Evolutionary conservation across 371 early-diverging fungal genomes (phyloP), one percentile per base, ranked within the genome.

Genomic region (Mortierella sp.): DNA sequence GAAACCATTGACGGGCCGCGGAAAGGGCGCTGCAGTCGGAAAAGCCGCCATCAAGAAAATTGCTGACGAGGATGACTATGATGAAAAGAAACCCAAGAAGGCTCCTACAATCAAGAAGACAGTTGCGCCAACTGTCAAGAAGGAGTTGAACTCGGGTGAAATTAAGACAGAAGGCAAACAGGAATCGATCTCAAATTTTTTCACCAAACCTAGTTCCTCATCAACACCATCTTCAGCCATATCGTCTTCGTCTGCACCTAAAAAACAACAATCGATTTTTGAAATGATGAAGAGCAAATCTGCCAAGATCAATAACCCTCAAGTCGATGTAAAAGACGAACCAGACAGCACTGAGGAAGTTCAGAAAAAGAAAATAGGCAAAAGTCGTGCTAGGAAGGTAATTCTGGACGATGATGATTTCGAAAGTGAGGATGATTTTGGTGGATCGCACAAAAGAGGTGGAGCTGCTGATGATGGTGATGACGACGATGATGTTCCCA

Each of bases 261-360:
- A 81, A 63, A 83, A 83, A 47, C 78, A 64, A 40, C 82, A 54
- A 35, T 61, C 62, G 60, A 68, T 70, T 35, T 22, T 68, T 31
- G 83, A 64, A 59, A 85, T 72, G 86, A 83, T 55, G 85, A 84
- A 66, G 72, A 68, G 10, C 51, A 78, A 64, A 32, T 15, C 31
- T 37, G 8, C 5, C 43, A 23, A 15, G 19, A 37, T 19, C 17
- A 32, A 40, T 10, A n/a, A 3, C 12, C 31, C 64, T n/a, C 23
- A 45, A 22, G 13, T n/a, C 4, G 56, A 17, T 13, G 43, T 66
- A 34, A 72, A 72, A 43, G 54, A 51, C 17, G 68, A 72, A 22
- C 31, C 53, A 3, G 56, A 49, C 5, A 68, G 57, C 47, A 34
- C 59, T 37, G 51, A 63, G 12, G 62, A 69, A 8, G n/a, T 17